Evolutionary conservation across 768 basidiomycete species (phyloP).

Genomic region (Lactarius vividus): DNA sequence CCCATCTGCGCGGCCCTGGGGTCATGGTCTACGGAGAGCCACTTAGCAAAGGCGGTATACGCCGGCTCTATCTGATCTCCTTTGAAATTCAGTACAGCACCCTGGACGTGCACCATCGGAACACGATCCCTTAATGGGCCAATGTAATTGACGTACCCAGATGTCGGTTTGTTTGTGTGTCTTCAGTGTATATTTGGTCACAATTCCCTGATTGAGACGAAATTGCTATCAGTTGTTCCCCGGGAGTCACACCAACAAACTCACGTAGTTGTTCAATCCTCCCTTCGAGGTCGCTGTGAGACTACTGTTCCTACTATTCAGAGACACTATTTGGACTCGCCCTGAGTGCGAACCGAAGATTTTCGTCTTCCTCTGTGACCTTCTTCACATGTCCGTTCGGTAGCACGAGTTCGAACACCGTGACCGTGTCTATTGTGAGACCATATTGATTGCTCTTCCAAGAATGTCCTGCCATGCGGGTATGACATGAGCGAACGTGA

Average conservation of each 20-base stretch:
- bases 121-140: background rate
- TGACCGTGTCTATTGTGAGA: constrained; percentile 25
- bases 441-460: constrained; percentile 27
- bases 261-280: constrained; percentile 13
- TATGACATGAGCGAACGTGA: background rate
- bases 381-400: constrained; percentile 23
- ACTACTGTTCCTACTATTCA: background rate
- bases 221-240: background rate
- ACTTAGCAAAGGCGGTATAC: background rate
- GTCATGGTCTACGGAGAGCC: background rate
- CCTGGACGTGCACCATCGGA: background rate
- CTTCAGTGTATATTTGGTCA: constrained; percentile 8
- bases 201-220: constrained; percentile 8
- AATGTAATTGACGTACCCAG: background rate
- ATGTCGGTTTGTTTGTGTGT: constrained; percentile 1
- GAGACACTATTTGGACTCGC: background rate
- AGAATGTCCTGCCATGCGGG: constrained; percentile 2
- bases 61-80: background rate
- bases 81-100: background rate
- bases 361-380: constrained; percentile 19
- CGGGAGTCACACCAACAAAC: background rate
- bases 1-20: background rate
- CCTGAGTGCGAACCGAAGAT: constrained; percentile 13
- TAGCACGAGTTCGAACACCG: constrained; percentile 26
- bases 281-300: background rate